Evolutionary conservation across 306 rosid species (phyloP).

Genomic region (Quercus aquifolioides): DNA sequence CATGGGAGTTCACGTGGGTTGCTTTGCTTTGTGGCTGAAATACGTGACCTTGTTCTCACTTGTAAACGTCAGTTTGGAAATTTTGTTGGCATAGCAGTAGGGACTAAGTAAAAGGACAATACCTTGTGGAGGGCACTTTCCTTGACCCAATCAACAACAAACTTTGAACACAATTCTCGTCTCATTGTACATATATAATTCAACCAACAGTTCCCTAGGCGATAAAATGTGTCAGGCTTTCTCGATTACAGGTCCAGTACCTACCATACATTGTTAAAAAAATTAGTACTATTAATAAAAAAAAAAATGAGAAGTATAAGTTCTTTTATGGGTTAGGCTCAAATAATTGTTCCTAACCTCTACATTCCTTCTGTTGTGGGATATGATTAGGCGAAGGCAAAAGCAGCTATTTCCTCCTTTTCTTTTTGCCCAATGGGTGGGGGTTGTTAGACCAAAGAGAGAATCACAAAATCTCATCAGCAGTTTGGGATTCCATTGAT

Average conservation of each 20-base stretch:
- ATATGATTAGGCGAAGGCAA: background rate
- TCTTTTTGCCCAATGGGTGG: background rate
- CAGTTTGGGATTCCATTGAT: no score
- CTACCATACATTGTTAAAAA: background rate
- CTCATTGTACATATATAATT: constrained; percentile 4
- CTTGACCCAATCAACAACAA: constrained; percentile 17
- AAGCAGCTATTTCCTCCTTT: background rate
- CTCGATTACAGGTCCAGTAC: background rate
- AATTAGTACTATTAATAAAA: background rate
- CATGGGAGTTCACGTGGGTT: constrained; percentile 12
- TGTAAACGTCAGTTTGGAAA: background rate
- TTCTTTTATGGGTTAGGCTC: background rate
- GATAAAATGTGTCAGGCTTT: background rate
- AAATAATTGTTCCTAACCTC: background rate
- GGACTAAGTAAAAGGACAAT: constrained; percentile 6
- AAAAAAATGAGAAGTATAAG: background rate
- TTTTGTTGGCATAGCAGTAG: background rate
- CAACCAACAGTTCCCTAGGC: background rate
- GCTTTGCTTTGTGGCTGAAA: background rate
- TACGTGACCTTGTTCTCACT: background rate
- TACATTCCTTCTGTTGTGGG: constrained; percentile 3
- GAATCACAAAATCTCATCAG: background rate
- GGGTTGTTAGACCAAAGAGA: background rate
- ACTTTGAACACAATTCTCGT: background rate
- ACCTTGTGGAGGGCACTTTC: constrained; percentile 31